Base-by-base conservation (phyloP, 768 basidiomycete species). In the Tremella fuciformis region DNA sequence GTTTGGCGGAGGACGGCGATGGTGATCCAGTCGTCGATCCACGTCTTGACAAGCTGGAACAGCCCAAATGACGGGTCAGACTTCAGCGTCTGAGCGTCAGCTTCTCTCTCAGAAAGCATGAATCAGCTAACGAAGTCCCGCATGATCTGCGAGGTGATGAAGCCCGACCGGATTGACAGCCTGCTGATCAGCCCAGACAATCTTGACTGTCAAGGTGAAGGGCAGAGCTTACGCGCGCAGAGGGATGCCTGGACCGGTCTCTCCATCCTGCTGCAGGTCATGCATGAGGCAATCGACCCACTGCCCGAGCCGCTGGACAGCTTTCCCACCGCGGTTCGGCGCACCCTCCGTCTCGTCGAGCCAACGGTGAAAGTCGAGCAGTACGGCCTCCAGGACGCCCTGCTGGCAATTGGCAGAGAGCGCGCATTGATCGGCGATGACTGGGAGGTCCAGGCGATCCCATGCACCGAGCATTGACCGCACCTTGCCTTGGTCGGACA, bases 381-480 rank as follows among this genome's bases (percentile, higher is more conserved):
- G 34, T 0, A 96, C 81, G 55, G 85, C 83, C 74, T 93, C 89
- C 51, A 94, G 80, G 65, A 91, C 88, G 85, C 90, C 89, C 88
- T 91, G 70, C 37, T 66, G 59, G 60, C 61, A 55, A 50, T 57
- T 54, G 18, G 57, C 61, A 6, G 62, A 60, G 15, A 70, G 42
- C 18, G 64, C 55, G 29, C 62, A 63, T 38, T 69, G 65, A 24
- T 65, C 62, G n/a, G 52, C 38, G 13, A 72, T 52, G 13, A 29
- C 50, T 9, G 26, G 42, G 18, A 54, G 50, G 52, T 72, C 60
- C 8, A 69, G 53, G 4, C 6, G 34, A 13, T 61, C 65, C 70
- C 70, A 72, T 2, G 70, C 69, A 3, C 8, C 4, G 9, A 60
- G 38, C 65, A 72, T 66, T 6, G 46, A 48, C 13, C 44, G 34